phyloP scores from a whole-genome alignment of 2,329 filamentous ascomycete genomes.

The Dryadomyces sulphureus region DNA sequence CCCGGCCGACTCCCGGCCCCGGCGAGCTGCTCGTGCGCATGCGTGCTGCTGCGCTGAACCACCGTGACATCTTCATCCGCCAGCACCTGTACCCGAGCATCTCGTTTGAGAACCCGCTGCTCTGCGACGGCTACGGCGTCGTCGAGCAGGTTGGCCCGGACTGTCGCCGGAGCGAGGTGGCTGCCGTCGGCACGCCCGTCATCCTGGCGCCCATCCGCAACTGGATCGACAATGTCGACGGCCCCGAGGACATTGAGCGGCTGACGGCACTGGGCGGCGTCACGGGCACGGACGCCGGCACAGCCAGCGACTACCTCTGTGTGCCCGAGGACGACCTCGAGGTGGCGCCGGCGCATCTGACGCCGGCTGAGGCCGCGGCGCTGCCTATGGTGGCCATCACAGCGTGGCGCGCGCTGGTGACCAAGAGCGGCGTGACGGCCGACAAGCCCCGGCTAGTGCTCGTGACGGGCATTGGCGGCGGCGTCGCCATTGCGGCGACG shows the following conservation, averaged over 20 bases:
- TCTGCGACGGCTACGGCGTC: slow-evolving; percentile 68
- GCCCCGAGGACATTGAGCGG: slow-evolving; percentile 48
- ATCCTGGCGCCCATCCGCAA: slow-evolving; percentile 64
- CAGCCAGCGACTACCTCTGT: slow-evolving; percentile 57
- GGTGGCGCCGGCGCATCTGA: slow-evolving; percentile 57
- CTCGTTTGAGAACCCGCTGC: slow-evolving; percentile 61
- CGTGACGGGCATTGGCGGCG: slow-evolving; percentile 83
- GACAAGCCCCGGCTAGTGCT: slow-evolving; percentile 46
- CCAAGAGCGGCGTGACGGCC: slow-evolving; percentile 52
- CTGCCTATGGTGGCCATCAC: slow-evolving; percentile 77
- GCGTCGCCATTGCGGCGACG: slow-evolving; percentile 71
- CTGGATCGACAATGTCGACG: slow-evolving; percentile 58
- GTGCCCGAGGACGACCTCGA: slow-evolving; percentile 63
- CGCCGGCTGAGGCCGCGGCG: slow-evolving; percentile 61
- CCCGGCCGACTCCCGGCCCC: slow-evolving; percentile 47
- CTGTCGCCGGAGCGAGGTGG: slow-evolving; percentile 19
- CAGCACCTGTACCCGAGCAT: slow-evolving; percentile 82
- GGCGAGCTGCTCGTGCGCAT: slow-evolving; percentile 62
- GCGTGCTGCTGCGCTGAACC: slow-evolving; percentile 73
- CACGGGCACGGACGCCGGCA: slow-evolving; percentile 49
- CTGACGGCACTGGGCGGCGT: slow-evolving; percentile 60
- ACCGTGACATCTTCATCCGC: slow-evolving; percentile 88
- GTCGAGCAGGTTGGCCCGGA: slow-evolving; percentile 50
- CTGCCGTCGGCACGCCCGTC: slow-evolving; percentile 50
- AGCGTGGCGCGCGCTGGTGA: slow-evolving; percentile 72